Evolutionary conservation across 371 early-diverging fungal species (phyloP), one percentile per base, ranked within the genome.

Genomic region (Saksenaea oblongispora): DNA sequence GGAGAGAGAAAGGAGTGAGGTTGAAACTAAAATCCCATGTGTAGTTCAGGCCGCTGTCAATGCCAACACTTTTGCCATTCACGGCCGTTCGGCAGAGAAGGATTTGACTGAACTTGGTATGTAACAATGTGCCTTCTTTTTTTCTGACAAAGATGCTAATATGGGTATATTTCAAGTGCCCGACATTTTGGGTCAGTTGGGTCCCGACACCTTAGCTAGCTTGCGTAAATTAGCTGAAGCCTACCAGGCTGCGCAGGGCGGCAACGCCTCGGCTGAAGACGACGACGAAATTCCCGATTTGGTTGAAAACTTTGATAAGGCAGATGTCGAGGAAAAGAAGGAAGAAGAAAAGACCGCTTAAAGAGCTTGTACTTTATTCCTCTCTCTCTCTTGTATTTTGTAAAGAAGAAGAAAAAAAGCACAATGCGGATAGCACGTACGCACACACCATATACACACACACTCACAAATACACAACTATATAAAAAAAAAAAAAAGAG

Each of bases 51-150:
- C 93, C 64, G 87, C 93, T 65, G 68, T 89, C 72, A 77, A 84
- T 35, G 80, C 91, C 82, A 95, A 95, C 90, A 94, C 93, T 71
- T 93, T 91, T 73, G 90, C 90, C 64, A 89, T 97, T 82, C 82
- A 88, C 69, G 97, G 97, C 67, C 80, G 83, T 64, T 87, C 87
- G 59, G 82, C 89, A 75, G 89, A 87, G 67, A 97, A 95, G 89
- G 93, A 93, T 77, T 78, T 94, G 71, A 88, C 89, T 58, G 93
- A 93, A 75, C 87, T 93, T 57, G 58, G 67, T 66, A 64, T 31
- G 66, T 47, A 27, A 13, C 26, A 24, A 51, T 26, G 2, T 18
- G 26, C n/a, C 10, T 10, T 18, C 27, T 3, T 18, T 26, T 47
- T 47, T 47, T 18, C 11, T 22, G 9, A 0, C 18, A 2, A 18